phyloP scores from a whole-genome alignment of 2,329 filamentous ascomycete genomes.

The Lizonia empirigonia region DNA sequence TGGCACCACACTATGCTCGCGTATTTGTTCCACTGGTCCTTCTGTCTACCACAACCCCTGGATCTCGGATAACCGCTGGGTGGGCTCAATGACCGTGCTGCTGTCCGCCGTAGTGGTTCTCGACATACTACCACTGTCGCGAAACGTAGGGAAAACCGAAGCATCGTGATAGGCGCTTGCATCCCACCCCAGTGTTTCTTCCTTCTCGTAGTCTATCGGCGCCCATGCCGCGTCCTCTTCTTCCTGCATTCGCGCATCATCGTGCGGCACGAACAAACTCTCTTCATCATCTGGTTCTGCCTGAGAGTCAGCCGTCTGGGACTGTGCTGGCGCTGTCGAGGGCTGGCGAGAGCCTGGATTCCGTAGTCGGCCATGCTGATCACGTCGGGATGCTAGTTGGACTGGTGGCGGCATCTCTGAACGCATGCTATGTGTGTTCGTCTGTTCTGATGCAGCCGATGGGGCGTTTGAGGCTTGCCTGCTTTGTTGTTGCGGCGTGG shows the following conservation, averaged over 20 bases:
- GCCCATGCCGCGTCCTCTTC: constrained; percentile 75
- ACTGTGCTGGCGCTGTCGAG: constrained; percentile 13
- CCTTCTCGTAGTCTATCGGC: constrained; percentile 69
- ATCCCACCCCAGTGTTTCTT: constrained; percentile 76
- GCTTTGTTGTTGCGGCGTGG: constrained; percentile 46
- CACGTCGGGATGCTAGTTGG: constrained; percentile 39
- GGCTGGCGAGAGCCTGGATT: constrained; percentile 37
- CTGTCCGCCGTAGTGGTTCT: constrained; percentile 34
- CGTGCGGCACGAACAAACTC: constrained; percentile 71
- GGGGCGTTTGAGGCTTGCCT: constrained; percentile 40
- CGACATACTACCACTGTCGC: constrained; percentile 47
- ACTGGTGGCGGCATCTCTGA: constrained; percentile 53
- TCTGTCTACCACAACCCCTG: constrained; percentile 41
- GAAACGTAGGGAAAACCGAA: constrained; percentile 52
- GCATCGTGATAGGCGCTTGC: constrained; percentile 61
- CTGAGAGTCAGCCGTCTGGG: constrained; percentile 18
- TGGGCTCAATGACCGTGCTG: constrained; percentile 65
- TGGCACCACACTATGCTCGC: not conserved
- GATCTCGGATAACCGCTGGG: constrained; percentile 71
- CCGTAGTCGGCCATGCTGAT: constrained; percentile 35
- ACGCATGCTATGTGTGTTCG: constrained; percentile 30
- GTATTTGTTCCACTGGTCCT: not conserved
- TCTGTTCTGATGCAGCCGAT: constrained; percentile 28
- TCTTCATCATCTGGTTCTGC: constrained; percentile 63
- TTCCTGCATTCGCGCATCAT: constrained; percentile 59